Evolutionary conservation across 495 filamentous ascomycete genomes (phyloP).

Genomic region (Lasiosphaeria ovina): DNA sequence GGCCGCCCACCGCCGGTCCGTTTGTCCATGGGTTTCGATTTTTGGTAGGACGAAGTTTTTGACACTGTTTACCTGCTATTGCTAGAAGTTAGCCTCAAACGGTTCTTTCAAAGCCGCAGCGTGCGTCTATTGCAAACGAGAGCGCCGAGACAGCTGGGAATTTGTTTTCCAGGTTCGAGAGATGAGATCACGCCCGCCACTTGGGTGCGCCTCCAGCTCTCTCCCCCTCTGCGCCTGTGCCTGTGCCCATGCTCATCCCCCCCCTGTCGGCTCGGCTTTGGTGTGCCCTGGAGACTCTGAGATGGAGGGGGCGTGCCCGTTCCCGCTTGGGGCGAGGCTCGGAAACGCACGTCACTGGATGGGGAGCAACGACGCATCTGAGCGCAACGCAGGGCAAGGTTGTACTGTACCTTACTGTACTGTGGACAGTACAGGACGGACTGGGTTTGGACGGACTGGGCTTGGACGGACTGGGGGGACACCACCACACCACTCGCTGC

Average conservation of each 20-base stretch:
- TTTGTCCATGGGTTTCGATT: too few species aligned
- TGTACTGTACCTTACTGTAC: slow-evolving; percentile 3
- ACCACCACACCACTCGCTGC: neutral
- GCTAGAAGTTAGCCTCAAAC: neutral
- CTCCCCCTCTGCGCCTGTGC: too few species aligned
- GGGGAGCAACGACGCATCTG: neutral
- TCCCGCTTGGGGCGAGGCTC: slow-evolving; percentile 6
- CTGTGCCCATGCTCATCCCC: too few species aligned
- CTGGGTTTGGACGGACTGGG: neutral
- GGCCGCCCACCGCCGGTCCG: too few species aligned
- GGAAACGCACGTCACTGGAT: slow-evolving; percentile 15
- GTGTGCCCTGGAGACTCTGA: neutral
- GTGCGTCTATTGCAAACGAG: neutral
- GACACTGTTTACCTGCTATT: neutral
- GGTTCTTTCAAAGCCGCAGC: neutral
- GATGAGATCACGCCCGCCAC: too few species aligned
- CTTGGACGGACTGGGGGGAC: too few species aligned
- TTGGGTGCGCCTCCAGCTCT: too few species aligned
- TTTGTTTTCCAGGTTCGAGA: too few species aligned
- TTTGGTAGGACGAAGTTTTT: too few species aligned
- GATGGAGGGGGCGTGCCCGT: neutral
- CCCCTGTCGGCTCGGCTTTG: neutral
- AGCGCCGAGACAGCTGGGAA: neutral
- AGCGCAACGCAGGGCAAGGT: slow-evolving; percentile 3
- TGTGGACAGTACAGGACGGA: neutral